phyloP scores from a whole-genome alignment of 192 early-diverging fungal species.

The Gonapodya sp. region DNA sequence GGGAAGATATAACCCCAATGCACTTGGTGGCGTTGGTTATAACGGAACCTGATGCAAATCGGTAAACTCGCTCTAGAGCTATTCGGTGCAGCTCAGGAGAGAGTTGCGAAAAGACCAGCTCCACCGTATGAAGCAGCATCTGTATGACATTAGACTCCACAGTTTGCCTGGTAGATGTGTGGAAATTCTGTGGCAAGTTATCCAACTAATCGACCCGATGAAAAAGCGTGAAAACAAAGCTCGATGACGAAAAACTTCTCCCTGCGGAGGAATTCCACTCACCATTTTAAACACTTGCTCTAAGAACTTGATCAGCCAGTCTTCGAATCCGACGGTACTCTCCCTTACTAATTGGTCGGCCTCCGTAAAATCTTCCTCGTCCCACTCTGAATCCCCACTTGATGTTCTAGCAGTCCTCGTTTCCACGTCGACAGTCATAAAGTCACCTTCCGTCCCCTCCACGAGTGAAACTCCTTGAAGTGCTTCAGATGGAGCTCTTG shows the following conservation, averaged over 20 bases:
- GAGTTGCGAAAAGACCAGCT: conserved; percentile 58
- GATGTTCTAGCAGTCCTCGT: not conserved
- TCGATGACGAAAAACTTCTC: not conserved
- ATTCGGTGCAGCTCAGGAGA: conserved; percentile 53
- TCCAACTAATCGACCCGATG: conserved; percentile 40
- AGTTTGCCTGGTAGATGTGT: conserved; percentile 21
- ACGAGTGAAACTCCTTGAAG: conserved; percentile 3
- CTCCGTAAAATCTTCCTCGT: conserved; percentile 42
- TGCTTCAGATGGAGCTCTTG: not conserved
- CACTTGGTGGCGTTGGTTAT: conserved; percentile 61
- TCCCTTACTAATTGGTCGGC: not conserved
- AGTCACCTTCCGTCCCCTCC: conserved; percentile 11
- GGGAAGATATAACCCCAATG: conserved; percentile 28
- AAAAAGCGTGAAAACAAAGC: not conserved
- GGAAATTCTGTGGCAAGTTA: conserved; percentile 60
- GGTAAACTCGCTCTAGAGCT: conserved; percentile 44
- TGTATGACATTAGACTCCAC: conserved; percentile 38
- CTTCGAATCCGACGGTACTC: conserved; percentile 75
- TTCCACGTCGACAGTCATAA: conserved; percentile 23
- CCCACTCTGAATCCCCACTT: conserved; percentile 23
- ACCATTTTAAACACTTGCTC: conserved; percentile 68
- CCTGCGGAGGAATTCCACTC: conserved; percentile 15
- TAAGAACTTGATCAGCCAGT: conserved; percentile 76
- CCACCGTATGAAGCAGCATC: conserved; percentile 48
- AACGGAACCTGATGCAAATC: conserved; percentile 45